Evolutionary conservation across 2,329 filamentous ascomycete species (phyloP), one percentile per base, ranked within the genome.

Genomic region (Penicillium corylophilum): DNA sequence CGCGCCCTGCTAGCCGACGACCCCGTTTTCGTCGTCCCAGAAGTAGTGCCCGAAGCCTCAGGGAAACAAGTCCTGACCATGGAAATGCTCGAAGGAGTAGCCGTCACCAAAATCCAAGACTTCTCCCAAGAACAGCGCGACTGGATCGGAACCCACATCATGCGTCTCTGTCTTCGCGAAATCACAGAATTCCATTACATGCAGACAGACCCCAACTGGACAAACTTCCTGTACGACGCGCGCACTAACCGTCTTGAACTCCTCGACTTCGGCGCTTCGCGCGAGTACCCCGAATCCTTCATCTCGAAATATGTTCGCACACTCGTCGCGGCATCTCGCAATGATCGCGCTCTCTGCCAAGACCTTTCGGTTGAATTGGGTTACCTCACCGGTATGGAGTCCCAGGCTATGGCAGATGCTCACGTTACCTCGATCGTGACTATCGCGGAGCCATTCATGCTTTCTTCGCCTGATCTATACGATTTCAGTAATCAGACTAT

Each of bases 151-250:
- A 94, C 90, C 0, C 89, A 97, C 65, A 89, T 97, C 59, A 82
- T 97, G 46, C 88, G 91, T 4, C 85, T 99, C 10, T 97, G 91
- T 68, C 81, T 97, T 35, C 87, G 92, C 52, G 94, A 97, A 74
- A 93, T 97, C 62, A 87, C 87, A 58, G 90, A 96, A 72, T 97
- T 96, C 82, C 86, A 81, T 54, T 97, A 95, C 77, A 99, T 99
- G 94, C 94, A 99, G 75, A 99, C 94, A 5, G 94, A 99, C 68
- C 94, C 94, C 36, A 99, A 99, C 78, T 99, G 94, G 94, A 97
- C 93, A 29, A 99, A 99, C 73, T 99, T 99, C 72, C 80, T 97
- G 18, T 99, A 90, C 79, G 94, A 97, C 64, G 77, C 84, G 1
- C 63, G 77, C 18, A 84, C 80, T 4, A 77, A 84, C 63, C 88